Percentiles rank a stretch among this genome's conserved stretches.
These are phyloP conservation scores for Cenchrus fungigraminus DNA, from an alignment of 176 grass and related monocot genomes.

Conservation along the genomic window DNA sequence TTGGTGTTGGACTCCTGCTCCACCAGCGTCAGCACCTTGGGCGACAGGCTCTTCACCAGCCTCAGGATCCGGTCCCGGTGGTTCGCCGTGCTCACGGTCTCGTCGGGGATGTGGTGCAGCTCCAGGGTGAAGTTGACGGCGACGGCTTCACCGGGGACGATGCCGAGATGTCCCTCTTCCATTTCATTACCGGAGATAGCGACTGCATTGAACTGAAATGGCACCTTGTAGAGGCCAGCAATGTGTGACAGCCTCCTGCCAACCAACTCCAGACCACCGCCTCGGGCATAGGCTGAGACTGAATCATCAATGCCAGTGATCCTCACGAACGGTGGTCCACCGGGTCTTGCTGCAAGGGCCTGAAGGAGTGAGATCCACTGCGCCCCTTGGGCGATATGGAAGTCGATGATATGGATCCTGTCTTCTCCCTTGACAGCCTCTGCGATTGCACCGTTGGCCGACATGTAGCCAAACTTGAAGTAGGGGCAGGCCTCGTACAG, in stretches of 20 bases:
- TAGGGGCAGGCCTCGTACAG: slow-evolving; percentile 93
- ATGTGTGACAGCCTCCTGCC: slow-evolving; percentile 71
- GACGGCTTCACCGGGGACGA: slow-evolving; percentile 61
- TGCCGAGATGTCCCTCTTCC: slow-evolving; percentile 54
- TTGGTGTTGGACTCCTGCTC: slow-evolving; percentile 97
- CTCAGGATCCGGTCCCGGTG: slow-evolving; percentile 81
- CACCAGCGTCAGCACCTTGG: slow-evolving; percentile 86
- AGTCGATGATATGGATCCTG: slow-evolving; percentile 90
- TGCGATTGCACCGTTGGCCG: slow-evolving; percentile 76
- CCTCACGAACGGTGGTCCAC: slow-evolving; percentile 68
- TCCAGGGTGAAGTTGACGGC: slow-evolving; percentile 95
- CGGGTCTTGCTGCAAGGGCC: slow-evolving; percentile 66
- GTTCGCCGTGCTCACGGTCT: slow-evolving; percentile 84
- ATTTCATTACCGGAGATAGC: slow-evolving; percentile 54
- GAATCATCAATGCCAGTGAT: slow-evolving; percentile 93
- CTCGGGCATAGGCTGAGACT: slow-evolving; percentile 71
- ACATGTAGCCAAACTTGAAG: slow-evolving; percentile 97
- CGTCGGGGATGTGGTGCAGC: slow-evolving; percentile 86
- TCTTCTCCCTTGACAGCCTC: slow-evolving; percentile 84
- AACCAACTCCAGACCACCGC: slow-evolving; percentile 76
- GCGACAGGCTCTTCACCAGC: slow-evolving; percentile 71
- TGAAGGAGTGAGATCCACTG: slow-evolving; percentile 94
- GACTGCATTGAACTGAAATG: slow-evolving; percentile 73
- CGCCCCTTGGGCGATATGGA: slow-evolving; percentile 86
- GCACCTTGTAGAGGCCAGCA: slow-evolving; percentile 75